Conservation (phyloP, 2,329 filamentous ascomycete species). For the Chrysosporium queenslandicum region DNA sequence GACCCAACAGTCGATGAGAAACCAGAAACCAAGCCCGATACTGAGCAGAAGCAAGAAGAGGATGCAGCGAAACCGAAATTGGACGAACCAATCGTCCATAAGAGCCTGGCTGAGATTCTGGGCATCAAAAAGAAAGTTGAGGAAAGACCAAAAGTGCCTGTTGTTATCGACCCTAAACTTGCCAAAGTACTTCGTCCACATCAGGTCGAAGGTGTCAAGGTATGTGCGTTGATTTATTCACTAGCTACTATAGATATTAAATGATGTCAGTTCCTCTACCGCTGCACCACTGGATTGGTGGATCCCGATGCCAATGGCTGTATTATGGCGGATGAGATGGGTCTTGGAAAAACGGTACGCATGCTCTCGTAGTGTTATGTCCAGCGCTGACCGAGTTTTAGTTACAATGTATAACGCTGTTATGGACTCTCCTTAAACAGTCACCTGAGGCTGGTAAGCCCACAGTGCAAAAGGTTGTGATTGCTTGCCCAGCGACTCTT, state of each 20-base stretch:
- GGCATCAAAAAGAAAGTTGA: conserved; percentile 87
- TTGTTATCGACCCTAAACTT: conserved; percentile 86
- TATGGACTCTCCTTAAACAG: conserved; percentile 96
- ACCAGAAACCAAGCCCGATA: conserved; percentile 42
- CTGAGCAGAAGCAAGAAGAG: conserved; percentile 27
- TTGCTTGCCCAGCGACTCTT: conserved; percentile 90
- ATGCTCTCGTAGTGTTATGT: not conserved
- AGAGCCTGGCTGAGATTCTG: conserved; percentile 87
- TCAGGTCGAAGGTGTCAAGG: conserved; percentile 92
- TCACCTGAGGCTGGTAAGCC: conserved; percentile 88
- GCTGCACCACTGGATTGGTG: conserved; percentile 87
- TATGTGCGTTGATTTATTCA: conserved; percentile 19
- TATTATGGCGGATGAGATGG: conserved; percentile 99
- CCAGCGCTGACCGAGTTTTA: conserved; percentile 19
- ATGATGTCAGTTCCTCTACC: conserved; percentile 64
- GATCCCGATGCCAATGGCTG: conserved; percentile 90
- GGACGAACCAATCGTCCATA: conserved; percentile 77
- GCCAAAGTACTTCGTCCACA: conserved; percentile 87
- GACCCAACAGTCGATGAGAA: conserved; percentile 90
- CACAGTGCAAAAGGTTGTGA: conserved; percentile 92
- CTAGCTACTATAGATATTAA: conserved; percentile 14
- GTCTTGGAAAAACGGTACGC: conserved; percentile 72
- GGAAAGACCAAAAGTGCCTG: conserved; percentile 78
- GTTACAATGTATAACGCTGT: conserved; percentile 86
- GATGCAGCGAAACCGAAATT: conserved; percentile 46